Conservation (phyloP, 2,329 filamentous ascomycete genomes). For the Penicillium sp. region DNA sequence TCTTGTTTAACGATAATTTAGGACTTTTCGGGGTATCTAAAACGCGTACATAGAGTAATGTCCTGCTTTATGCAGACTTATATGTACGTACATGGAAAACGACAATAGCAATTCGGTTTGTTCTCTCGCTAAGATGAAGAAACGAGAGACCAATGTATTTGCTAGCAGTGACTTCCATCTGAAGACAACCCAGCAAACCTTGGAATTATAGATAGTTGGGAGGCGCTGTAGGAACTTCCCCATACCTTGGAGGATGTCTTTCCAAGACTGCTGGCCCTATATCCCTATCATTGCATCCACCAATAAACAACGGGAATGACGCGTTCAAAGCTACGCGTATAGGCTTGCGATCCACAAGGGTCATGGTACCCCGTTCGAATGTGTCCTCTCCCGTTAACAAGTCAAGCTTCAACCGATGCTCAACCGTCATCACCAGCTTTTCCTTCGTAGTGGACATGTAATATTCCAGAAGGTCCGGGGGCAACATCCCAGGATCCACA, state of each 20-base stretch:
- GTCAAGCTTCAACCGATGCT: conserved; percentile 3
- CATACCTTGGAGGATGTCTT: background rate
- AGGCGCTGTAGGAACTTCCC: background rate
- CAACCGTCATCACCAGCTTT: background rate
- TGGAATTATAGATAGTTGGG: background rate
- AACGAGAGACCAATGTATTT: background rate
- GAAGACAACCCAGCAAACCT: background rate
- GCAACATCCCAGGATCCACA: background rate
- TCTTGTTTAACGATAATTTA: background rate
- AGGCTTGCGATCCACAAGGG: conserved; percentile 1
- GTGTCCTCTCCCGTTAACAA: conserved; percentile 2
- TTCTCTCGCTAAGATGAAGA: background rate
- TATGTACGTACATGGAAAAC: background rate
- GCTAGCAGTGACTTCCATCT: background rate
- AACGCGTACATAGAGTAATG: background rate
- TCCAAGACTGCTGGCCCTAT: background rate
- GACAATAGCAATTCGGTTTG: background rate
- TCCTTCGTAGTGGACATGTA: background rate
- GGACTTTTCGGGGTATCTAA: background rate
- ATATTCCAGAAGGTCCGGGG: background rate
- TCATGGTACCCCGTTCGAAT: background rate
- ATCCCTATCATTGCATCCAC: background rate
- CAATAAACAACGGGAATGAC: conserved; percentile 2
- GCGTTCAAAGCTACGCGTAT: background rate
- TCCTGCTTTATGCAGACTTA: background rate